Conservation (phyloP, 495 filamentous ascomycete genomes). For the Neurospora sp. region DNA sequence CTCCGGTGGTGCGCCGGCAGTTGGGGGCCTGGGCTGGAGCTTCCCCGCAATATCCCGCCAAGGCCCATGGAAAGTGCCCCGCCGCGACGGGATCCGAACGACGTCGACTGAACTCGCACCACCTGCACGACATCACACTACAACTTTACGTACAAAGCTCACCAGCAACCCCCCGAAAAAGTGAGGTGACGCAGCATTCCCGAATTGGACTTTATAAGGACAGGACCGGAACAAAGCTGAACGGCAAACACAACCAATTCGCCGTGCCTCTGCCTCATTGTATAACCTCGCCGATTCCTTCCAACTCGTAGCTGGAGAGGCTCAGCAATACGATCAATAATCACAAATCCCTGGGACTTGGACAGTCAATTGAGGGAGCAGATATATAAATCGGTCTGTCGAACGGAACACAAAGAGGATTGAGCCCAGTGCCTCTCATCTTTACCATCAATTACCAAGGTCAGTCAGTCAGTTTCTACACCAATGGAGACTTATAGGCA, state of each 20-base stretch:
- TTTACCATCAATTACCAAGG: not conserved
- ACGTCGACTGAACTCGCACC: not conserved
- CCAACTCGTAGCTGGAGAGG: not conserved
- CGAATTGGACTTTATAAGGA: not conserved
- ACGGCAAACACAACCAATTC: not conserved
- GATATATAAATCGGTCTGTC: not conserved
- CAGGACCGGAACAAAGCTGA: not conserved
- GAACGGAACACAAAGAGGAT: not conserved
- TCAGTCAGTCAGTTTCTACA: not conserved
- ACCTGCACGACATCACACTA: not conserved
- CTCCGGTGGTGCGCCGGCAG: not conserved
- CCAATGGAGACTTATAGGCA: not conserved
- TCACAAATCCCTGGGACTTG: not conserved
- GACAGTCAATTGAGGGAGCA: not conserved
- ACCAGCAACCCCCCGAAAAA: not conserved
- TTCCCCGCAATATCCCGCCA: not conserved
- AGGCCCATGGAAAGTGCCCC: not conserved
- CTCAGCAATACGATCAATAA: not conserved
- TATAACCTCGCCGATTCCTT: not conserved
- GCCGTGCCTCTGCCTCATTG: not conserved
- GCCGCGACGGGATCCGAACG: not conserved
- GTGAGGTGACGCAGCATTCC: not conserved
- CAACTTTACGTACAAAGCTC: not conserved
- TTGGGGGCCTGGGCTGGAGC: not conserved
- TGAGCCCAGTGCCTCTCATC: not conserved